Evolutionary conservation across 2,329 filamentous ascomycete species (phyloP).

Genomic region (Claviceps monticola): DNA sequence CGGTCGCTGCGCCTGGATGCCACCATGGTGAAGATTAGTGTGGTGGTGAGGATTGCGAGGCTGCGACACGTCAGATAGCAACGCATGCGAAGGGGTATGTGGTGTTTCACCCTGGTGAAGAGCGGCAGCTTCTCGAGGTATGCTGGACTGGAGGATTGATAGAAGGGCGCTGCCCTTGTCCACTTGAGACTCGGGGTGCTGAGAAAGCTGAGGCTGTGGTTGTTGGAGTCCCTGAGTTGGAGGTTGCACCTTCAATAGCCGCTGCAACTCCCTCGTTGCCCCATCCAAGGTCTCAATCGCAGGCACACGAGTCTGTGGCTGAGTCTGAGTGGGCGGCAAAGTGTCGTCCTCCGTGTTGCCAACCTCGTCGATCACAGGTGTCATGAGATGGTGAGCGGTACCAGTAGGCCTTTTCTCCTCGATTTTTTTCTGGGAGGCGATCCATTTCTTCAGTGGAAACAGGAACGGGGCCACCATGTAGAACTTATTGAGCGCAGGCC

Average conservation of each 20-base stretch:
- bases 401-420: constrained; percentile 37
- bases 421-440: constrained; percentile 67
- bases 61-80: constrained; percentile 32
- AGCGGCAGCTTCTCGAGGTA: constrained; percentile 7
- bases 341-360: constrained; percentile 50
- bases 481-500: constrained; percentile 67
- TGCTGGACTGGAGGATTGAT: constrained; percentile 34
- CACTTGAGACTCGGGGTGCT: constrained; percentile 11
- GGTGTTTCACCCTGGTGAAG: constrained; percentile 17
- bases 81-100: constrained; percentile 42
- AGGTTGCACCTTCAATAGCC: constrained; percentile 41
- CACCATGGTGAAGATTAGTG: constrained; percentile 30
- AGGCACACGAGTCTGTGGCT: constrained; percentile 20
- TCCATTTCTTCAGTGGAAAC: constrained; percentile 76
- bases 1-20: constrained; percentile 15
- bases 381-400: constrained; percentile 25
- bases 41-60: constrained; percentile 45
- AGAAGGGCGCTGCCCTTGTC: constrained; percentile 39
- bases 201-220: constrained; percentile 5
- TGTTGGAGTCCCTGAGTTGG: constrained; percentile 37
- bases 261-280: constrained; percentile 38
- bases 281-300: constrained; percentile 34
- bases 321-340: constrained; percentile 25
- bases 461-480: constrained; percentile 97
- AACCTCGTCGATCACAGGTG: constrained; percentile 35